Conservation (phyloP, 495 filamentous ascomycete genomes). For the Penicillium mononematosum region DNA sequence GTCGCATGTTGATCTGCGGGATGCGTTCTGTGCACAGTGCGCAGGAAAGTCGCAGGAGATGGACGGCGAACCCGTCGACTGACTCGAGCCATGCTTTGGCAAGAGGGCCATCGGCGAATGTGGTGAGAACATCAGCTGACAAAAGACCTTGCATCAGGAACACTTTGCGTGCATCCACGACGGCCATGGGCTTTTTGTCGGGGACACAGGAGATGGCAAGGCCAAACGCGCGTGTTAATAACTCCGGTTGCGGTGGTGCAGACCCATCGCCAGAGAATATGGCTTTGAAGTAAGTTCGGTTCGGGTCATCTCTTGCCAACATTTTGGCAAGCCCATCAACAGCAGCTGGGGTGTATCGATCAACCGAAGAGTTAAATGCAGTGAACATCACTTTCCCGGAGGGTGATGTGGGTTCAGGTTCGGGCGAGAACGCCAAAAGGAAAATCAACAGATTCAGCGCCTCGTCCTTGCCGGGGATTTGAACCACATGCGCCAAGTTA, state of each 20-base stretch:
- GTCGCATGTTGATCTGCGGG: conserved; percentile 38
- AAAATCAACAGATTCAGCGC: conserved; percentile 84
- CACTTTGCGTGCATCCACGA: conserved; percentile 79
- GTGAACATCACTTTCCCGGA: conserved; percentile 69
- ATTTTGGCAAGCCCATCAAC: conserved; percentile 90
- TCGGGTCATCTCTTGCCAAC: conserved; percentile 89
- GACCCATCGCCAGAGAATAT: conserved; percentile 73
- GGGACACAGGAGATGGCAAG: conserved; percentile 84
- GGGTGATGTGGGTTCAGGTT: conserved; percentile 53
- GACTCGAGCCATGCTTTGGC: conserved; percentile 82
- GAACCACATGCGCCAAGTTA: conserved; percentile 77
- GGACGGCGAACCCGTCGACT: conserved; percentile 80
- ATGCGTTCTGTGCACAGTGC: conserved; percentile 61
- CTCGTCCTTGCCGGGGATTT: conserved; percentile 84
- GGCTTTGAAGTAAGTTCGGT: conserved; percentile 73
- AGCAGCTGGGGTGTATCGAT: conserved; percentile 86
- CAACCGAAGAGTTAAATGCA: conserved; percentile 72
- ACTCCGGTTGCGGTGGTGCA: conserved; percentile 64
- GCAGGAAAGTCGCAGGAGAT: conserved; percentile 69
- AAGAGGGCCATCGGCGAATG: conserved; percentile 66
- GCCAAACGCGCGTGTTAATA: conserved; percentile 85
- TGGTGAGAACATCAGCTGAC: conserved; percentile 82
- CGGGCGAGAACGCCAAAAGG: conserved; percentile 83
- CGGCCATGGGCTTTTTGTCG: conserved; percentile 58
- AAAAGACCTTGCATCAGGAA: conserved; percentile 88